Base-by-base conservation (phyloP, 768 basidiomycete genomes). In the Cubamyces sp. region DNA sequence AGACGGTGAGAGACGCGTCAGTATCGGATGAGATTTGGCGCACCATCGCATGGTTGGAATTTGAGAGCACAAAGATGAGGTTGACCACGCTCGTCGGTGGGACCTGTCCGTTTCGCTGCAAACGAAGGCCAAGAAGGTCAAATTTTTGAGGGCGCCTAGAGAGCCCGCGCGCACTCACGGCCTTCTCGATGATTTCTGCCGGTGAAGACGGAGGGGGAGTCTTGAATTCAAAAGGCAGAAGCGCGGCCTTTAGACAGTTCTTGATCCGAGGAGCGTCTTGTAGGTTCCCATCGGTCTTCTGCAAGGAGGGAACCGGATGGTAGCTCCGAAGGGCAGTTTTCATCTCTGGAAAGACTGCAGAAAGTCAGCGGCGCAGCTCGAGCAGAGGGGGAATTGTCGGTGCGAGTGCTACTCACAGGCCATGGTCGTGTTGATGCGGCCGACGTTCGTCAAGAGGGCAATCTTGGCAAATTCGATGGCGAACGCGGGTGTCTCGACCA, bases 231-330 rank as follows among this genome's bases (percentile, higher is more conserved):
- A 82, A 82, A 42, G 89, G 83, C 34, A 94, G 80, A 23, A 89
- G 77, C 37, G 89, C 88, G 41, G 89, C 91, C 71, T 94, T 95
- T 53, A 96, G 80, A 72, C 90, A 90, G 65, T 92, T 92, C 75
- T 96, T 96, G 74, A 96, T 92, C 62, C 94, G 85, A 21, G 94
- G 93, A 42, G 93, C 93, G 73, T 96, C 93, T 73, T 94, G 92
- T 7, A 92, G 85, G 73, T 94, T 93, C 18, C 89, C 90, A 66
- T 90, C 88, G 16, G 92, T 91, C 77, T 91, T 91, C 72, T 95
- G 93, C 26, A 95, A 77, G 30, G 89, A 90, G 11, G 94, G 94
- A n/a, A 94, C 86, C 28, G 94, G 92, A 69, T 95, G 94, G 74
- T 95, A 95, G 56, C 91, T 92, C 70, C 93, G 80, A 57, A 95